Percentiles rank a stretch among this genome's conserved stretches.
Conservation (phyloP, 2,329 filamentous ascomycete genomes). For the Aureobasidium musti region DNA sequence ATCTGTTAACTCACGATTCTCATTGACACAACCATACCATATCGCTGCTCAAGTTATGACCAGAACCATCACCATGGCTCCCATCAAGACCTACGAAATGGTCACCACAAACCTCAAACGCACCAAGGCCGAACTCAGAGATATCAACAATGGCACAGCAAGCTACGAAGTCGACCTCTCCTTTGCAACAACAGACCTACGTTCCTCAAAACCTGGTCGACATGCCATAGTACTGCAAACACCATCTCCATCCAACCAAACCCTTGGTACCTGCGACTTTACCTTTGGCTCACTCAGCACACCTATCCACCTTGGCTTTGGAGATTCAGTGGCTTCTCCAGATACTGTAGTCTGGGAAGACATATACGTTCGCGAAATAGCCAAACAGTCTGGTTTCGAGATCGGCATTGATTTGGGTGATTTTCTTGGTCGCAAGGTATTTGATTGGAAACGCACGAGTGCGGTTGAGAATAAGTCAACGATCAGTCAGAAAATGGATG, state of each 20-base stretch:
- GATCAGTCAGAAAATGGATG: constrained; percentile 1
- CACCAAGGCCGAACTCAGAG: constrained; percentile 2
- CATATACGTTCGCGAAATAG: constrained; percentile 1
- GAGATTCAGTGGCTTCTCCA: background rate
- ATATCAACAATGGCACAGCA: background rate
- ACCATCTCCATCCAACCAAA: background rate
- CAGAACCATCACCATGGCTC: background rate
- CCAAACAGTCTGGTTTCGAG: constrained; percentile 4
- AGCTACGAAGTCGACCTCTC: constrained; percentile 1
- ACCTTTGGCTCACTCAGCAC: background rate
- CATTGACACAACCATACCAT: background rate
- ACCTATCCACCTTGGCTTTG: constrained; percentile 11
- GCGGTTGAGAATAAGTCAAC: background rate
- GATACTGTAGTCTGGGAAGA: constrained; percentile 8
- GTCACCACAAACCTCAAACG: constrained; percentile 12
- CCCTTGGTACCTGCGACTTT: constrained; percentile 13
- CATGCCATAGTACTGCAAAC: background rate
- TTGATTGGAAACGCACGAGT: constrained; percentile 15
- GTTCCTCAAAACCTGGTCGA: background rate
- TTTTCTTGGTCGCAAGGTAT: background rate
- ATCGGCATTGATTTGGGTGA: background rate
- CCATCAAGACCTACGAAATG: constrained; percentile 2
- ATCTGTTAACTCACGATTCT: too few species aligned
- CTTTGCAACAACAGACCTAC: constrained; percentile 6
- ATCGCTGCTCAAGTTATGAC: background rate